Evolutionary conservation across 768 basidiomycete species (phyloP).

Genomic region (Naganishia vishniacii): DNA sequence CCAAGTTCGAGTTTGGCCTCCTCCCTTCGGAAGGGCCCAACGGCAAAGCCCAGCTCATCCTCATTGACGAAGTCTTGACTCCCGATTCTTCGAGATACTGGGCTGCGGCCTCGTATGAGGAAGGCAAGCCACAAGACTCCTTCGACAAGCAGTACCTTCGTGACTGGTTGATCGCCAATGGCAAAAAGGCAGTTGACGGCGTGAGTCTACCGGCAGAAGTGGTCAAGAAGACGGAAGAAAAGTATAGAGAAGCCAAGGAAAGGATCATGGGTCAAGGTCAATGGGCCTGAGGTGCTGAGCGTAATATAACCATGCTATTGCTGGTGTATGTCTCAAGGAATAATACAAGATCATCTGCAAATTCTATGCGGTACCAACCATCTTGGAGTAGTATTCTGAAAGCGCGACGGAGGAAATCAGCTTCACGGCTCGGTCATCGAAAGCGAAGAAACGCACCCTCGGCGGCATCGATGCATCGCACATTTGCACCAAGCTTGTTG

Average conservation of each 20-base stretch:
- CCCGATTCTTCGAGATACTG: conserved; percentile 97
- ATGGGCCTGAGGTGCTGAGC: conserved; percentile 25
- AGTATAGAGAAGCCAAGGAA: conserved; percentile 69
- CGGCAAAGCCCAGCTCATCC: conserved; percentile 58
- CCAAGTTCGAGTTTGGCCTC: conserved; percentile 97
- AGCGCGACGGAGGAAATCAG: not conserved
- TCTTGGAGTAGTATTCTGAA: conserved; percentile 11
- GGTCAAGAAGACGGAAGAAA: conserved; percentile 66
- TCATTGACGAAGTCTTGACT: conserved; percentile 94
- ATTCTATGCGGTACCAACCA: conserved; percentile 10
- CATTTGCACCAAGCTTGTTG: conserved; percentile 85
- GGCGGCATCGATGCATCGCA: conserved; percentile 74
- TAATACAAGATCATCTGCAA: not conserved
- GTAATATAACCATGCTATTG: not conserved
- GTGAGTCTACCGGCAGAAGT: conserved; percentile 74
- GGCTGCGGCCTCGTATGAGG: conserved; percentile 68
- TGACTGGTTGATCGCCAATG: conserved; percentile 80
- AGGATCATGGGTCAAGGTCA: conserved; percentile 49
- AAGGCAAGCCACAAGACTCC: conserved; percentile 73
- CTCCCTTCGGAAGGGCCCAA: conserved; percentile 49
- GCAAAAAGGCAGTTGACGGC: conserved; percentile 59
- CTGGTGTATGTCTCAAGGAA: not conserved
- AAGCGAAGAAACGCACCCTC: conserved; percentile 52
- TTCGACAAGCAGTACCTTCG: conserved; percentile 96
- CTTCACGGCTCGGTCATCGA: too few relatives aligned